Conservation (phyloP, 805 yeast species). For the Kuraishia ogatae region DNA sequence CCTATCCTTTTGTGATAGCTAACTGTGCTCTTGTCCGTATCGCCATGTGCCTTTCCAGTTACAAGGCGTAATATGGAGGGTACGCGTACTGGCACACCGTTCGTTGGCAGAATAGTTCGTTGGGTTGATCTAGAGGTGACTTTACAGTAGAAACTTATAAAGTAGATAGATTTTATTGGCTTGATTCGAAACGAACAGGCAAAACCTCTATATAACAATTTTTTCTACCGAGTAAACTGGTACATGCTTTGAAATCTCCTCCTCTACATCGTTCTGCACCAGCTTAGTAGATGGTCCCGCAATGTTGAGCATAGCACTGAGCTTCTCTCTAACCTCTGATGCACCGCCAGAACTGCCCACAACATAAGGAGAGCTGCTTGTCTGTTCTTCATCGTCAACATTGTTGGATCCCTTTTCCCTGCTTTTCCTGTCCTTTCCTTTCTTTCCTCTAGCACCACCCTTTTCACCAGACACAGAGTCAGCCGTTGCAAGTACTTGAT, state of each 20-base stretch:
- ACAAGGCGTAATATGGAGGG: not conserved
- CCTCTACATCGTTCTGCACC: not conserved
- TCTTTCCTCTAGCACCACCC: slow-evolving; percentile 2
- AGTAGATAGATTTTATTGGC: not conserved
- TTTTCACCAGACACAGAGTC: slow-evolving; percentile 4
- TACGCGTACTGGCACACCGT: not conserved
- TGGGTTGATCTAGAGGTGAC: not conserved
- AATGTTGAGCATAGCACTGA: not conserved
- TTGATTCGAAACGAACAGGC: no score
- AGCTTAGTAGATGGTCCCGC: not conserved
- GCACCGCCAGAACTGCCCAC: not conserved
- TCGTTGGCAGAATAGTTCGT: not conserved
- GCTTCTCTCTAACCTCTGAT: not conserved
- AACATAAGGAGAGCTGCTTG: not conserved
- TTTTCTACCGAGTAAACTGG: not conserved
- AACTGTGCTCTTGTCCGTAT: no score
- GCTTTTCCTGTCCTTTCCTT: slow-evolving; percentile 14
- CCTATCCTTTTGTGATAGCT: no score
- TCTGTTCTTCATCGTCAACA: not conserved
- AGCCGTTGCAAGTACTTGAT: slow-evolving; percentile 25
- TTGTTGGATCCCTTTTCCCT: not conserved
- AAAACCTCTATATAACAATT: not conserved
- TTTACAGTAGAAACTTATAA: no score
- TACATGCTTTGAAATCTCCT: not conserved
- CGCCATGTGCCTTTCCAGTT: not conserved